Base-by-base conservation (phyloP, 345 rosid species). In the Cardamine resedifolia region DNA sequence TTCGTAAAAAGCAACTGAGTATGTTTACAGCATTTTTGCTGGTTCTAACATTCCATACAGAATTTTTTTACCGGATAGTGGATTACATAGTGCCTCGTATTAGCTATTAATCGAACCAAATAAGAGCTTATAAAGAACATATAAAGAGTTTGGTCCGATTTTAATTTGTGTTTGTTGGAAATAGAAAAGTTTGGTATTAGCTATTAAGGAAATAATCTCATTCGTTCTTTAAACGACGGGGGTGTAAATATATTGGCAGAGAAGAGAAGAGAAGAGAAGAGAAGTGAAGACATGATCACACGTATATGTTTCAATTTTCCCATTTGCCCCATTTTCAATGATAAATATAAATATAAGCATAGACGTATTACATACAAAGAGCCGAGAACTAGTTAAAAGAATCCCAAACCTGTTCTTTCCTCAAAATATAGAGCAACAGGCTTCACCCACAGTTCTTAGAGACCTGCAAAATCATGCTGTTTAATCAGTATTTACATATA, bases 371-470 rank as follows among this genome's bases (percentile, higher is more conserved):
- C 75, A 69, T 55, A 70, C 70, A 69, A 53, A 34, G 70, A 48
- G 16, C 34, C 57, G 5, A 51, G 24, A 76, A 19, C 71, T 62
- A 62, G 27, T 71, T 11, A 14, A 5, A 52, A 62, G 20, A 36
- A 34, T 69, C 74, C 55, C 63, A 75, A 75, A 68, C 69, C 74
- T 68, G 64, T 66, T 52, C 49, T 67, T 51, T 31, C 72, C 14
- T 38, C 18, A 28, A 66, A 74, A 63, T 61, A 69, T 43, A 62
- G 43, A 69, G 70, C 79, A 55, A 76, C 75, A 76, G 74, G 74
- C 59, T 68, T 53, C 70, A 44, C 10, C 69, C 73, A 51, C 30
- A 38, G 0, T 39, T 59, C 48, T 23, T 15, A 1, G 5, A 16
- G 5, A 68, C 69, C 78, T 75, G 69, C 78, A 75, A 39, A 12